Evolutionary conservation across 805 yeast species (phyloP).

Genomic region (Monosporozyma unispora): DNA sequence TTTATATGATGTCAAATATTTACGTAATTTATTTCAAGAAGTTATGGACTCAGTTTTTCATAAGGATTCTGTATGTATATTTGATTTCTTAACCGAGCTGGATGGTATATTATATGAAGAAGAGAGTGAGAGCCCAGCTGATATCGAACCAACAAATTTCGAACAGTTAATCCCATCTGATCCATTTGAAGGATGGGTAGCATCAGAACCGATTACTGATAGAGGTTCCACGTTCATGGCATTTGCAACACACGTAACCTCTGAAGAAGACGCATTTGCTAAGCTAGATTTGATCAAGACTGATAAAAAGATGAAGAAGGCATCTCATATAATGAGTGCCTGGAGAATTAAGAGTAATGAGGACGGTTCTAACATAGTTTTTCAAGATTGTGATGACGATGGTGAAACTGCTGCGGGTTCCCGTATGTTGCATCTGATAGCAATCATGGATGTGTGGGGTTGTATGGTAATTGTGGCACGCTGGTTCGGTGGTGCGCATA

Average conservation of each 20-base stretch:
- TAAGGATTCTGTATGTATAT: slow-evolving; percentile 63
- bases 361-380: slow-evolving; percentile 35
- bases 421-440: slow-evolving; percentile 66
- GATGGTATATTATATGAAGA: slow-evolving; percentile 42
- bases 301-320: slow-evolving; percentile 58
- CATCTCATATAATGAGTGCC: slow-evolving; percentile 78
- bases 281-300: slow-evolving; percentile 43
- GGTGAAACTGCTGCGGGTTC: slow-evolving; percentile 97
- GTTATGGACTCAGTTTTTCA: slow-evolving; percentile 45
- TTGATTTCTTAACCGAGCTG: slow-evolving; percentile 65
- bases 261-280: slow-evolving; percentile 58
- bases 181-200: slow-evolving; percentile 63
- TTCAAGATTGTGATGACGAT: slow-evolving; percentile 90
- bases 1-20: slow-evolving; percentile 37
- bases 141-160: slow-evolving; percentile 5
- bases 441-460: slow-evolving; percentile 74
- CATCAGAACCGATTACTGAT: slow-evolving; percentile 71
- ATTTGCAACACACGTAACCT: slow-evolving; percentile 51
- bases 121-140: slow-evolving; percentile 18
- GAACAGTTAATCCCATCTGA: slow-evolving; percentile 27
- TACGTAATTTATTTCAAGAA: slow-evolving; percentile 40
- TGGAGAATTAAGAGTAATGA: slow-evolving; percentile 55
- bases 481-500: slow-evolving; percentile 87
- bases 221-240: slow-evolving; percentile 82
- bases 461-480: slow-evolving; percentile 74